A percentile compares a stretch with the other conserved stretches of the same genome.
Conservation (phyloP, 192 early-diverging fungal species). For the Umbelopsis sp. region DNA sequence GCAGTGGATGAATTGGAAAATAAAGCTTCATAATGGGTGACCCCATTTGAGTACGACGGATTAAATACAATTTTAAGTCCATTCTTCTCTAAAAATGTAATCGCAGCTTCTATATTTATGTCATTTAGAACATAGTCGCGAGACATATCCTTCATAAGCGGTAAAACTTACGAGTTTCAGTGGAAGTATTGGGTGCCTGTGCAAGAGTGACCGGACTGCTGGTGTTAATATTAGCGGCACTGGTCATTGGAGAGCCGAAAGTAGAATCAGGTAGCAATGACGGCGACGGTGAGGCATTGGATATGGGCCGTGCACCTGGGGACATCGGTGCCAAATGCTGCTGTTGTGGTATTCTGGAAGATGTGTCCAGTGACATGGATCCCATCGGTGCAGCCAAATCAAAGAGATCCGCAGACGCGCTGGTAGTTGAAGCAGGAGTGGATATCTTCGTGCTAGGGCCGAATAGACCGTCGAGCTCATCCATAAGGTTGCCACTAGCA, state of each 20-base stretch:
- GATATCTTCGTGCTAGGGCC: slow-evolving; percentile 5
- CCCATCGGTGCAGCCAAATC: slow-evolving; percentile 22
- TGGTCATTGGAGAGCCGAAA: slow-evolving; percentile 14
- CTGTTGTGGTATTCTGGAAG: slow-evolving; percentile 5
- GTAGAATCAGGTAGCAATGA: slow-evolving; percentile 3
- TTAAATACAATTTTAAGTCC: slow-evolving; percentile 49
- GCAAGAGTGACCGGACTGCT: not conserved
- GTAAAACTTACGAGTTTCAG: not conserved
- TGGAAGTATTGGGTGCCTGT: not conserved
- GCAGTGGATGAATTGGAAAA: slow-evolving; percentile 52
- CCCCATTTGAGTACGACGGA: slow-evolving; percentile 24
- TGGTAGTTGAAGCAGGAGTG: not conserved
- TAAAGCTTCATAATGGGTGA: slow-evolving; percentile 41
- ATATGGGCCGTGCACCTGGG: not conserved
- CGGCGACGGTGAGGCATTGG: not conserved
- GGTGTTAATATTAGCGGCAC: not conserved
- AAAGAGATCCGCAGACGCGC: slow-evolving; percentile 23
- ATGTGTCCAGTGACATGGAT: not conserved
- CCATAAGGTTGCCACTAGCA: slow-evolving; percentile 27
- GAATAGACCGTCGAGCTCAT: slow-evolving; percentile 32
- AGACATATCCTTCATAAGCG: too few relatives aligned
- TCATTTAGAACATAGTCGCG: not conserved
- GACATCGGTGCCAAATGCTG: not conserved
- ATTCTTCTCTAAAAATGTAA: slow-evolving; percentile 40
- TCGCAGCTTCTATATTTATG: not conserved